phyloP scores from a whole-genome alignment of 805 yeast genomes.

The Metschnikowia colocasiae region DNA sequence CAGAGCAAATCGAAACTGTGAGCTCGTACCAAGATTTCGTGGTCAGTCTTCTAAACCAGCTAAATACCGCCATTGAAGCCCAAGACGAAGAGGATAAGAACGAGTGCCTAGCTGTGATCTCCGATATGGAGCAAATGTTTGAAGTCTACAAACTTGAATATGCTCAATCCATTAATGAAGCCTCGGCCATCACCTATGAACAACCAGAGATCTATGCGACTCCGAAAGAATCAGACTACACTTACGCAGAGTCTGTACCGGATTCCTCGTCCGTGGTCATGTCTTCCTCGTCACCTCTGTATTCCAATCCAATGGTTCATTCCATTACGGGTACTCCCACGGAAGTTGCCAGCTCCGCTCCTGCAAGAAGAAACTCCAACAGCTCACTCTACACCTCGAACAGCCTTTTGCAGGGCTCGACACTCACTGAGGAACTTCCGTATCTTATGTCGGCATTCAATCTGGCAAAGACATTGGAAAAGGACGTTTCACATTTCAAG shows the following conservation, averaged over 20 bases:
- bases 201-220: background rate
- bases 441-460: conserved; percentile 62
- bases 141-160: conserved; percentile 45
- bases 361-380: conserved; percentile 25
- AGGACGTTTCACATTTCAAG: conserved; percentile 29
- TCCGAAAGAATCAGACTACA: conserved; percentile 13
- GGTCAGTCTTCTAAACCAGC: conserved; percentile 52
- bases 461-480: conserved; percentile 55
- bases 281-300: conserved; percentile 19
- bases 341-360: conserved; percentile 4
- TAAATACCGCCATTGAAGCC: conserved; percentile 49
- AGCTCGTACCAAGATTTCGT: conserved; percentile 56
- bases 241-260: conserved; percentile 27
- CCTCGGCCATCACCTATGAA: background rate
- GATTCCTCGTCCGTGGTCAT: conserved; percentile 23
- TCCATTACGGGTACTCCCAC: conserved; percentile 31
- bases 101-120: conserved; percentile 64
- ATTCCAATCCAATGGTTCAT: conserved; percentile 35
- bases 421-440: conserved; percentile 63
- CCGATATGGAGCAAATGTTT: conserved; percentile 73
- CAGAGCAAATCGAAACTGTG: conserved; percentile 28
- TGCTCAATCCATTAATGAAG: conserved; percentile 20
- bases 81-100: conserved; percentile 56
- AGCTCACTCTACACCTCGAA: conserved; percentile 30
- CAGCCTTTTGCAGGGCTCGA: conserved; percentile 44